Conservation (phyloP, 2,329 filamentous ascomycete species). For the Pyricularia sp. region DNA sequence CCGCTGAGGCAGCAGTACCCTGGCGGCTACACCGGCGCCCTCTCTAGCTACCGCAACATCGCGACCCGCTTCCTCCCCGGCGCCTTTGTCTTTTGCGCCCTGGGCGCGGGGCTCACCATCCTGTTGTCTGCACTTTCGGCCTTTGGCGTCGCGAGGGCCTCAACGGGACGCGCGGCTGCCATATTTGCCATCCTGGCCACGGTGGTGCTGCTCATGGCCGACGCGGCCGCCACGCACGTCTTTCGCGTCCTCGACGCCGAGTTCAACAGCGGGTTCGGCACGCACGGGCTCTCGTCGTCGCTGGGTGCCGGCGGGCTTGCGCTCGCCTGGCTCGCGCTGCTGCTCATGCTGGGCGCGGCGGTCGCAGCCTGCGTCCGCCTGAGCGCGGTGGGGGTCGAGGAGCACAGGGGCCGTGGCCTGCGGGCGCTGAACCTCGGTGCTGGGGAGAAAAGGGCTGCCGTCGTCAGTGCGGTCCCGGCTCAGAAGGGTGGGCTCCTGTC, state of each 20-base stretch:
- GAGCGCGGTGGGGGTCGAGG: slow-evolving; percentile 2
- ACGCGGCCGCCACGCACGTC: slow-evolving; percentile 15
- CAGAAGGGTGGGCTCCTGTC: slow-evolving; percentile 9
- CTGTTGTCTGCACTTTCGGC: slow-evolving; percentile 13
- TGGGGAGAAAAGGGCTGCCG: background rate
- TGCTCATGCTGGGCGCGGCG: slow-evolving; percentile 13
- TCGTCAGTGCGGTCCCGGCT: background rate
- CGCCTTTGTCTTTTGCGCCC: slow-evolving; percentile 19
- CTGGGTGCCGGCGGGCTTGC: slow-evolving; percentile 15
- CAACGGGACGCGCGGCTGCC: slow-evolving; percentile 3
- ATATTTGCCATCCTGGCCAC: slow-evolving; percentile 13
- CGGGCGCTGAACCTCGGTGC: background rate
- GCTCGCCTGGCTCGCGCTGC: slow-evolving; percentile 16
- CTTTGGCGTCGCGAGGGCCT: slow-evolving; percentile 7
- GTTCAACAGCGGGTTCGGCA: slow-evolving; percentile 17
- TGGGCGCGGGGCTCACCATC: slow-evolving; percentile 14
- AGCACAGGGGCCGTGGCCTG: background rate
- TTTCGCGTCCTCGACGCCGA: slow-evolving; percentile 15
- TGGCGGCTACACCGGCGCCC: slow-evolving; percentile 13
- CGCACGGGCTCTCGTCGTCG: slow-evolving; percentile 15
- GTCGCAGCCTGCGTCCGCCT: slow-evolving; percentile 11
- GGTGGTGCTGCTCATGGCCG: slow-evolving; percentile 17
- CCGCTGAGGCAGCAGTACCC: slow-evolving; percentile 13
- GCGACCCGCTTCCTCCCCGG: slow-evolving; percentile 18
- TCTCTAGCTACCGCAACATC: slow-evolving; percentile 15